Evolutionary conservation across 2,329 filamentous ascomycete species (phyloP).

Genomic region (Xylariaceae sp.): DNA sequence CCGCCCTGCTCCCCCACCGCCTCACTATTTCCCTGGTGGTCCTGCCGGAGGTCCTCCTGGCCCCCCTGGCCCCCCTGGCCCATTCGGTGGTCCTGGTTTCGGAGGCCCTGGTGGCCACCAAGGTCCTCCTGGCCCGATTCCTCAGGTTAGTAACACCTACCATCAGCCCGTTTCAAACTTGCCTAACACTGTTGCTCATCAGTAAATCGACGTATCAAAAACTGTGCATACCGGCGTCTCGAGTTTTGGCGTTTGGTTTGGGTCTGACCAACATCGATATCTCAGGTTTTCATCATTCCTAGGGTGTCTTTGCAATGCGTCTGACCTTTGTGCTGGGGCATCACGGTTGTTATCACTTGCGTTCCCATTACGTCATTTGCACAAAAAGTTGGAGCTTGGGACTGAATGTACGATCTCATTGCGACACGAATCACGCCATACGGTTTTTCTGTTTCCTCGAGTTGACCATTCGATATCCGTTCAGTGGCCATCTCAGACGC

Average conservation of each 20-base stretch:
- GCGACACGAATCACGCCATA: constrained; percentile 21
- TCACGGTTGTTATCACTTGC: constrained; percentile 16
- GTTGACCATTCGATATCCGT: neutral
- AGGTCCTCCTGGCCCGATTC: constrained; percentile 27
- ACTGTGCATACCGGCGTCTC: constrained; percentile 32
- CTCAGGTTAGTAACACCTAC: constrained; percentile 27
- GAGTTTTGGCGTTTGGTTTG: constrained; percentile 30
- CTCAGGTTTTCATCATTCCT: constrained; percentile 20
- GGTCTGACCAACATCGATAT: constrained; percentile 24
- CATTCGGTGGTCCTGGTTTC: constrained; percentile 22
- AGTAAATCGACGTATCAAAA: constrained; percentile 17
- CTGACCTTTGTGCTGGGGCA: constrained; percentile 7
- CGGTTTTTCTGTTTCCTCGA: constrained; percentile 13
- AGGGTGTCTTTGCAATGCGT: constrained; percentile 1
- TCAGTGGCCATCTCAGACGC: neutral
- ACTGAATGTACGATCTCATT: constrained; percentile 19
- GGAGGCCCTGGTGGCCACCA: constrained; percentile 20
- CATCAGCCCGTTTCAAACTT: neutral
- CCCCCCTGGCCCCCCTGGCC: constrained; percentile 23
- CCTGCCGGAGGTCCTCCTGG: constrained; percentile 24
- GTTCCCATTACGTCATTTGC: constrained; percentile 20
- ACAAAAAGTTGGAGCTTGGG: constrained; percentile 21
- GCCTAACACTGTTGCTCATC: constrained; percentile 11
- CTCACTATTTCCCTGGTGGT: constrained; percentile 29
- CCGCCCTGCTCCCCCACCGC: constrained; percentile 70